A percentile compares a stretch with the other conserved stretches of the same genome.
Evolutionary conservation across 805 yeast species (phyloP).

Genomic region (Metschnikowia corniflorae): DNA sequence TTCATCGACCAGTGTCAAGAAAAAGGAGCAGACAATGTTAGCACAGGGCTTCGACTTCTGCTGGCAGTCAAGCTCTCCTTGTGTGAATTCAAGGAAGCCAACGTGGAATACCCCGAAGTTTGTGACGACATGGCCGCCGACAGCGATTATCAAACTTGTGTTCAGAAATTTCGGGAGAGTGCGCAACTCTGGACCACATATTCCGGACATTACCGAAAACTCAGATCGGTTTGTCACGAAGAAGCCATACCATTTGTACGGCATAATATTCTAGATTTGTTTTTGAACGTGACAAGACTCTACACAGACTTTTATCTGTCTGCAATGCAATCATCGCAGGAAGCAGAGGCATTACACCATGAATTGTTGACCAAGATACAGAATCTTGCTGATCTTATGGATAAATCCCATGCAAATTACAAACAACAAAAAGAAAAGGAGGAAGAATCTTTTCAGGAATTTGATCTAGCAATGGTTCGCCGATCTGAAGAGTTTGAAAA

Average conservation of each 20-base stretch:
- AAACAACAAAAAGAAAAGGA: neutral
- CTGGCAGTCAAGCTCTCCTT: slow-evolving; percentile 48
- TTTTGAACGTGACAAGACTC: slow-evolving; percentile 42
- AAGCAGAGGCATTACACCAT: slow-evolving; percentile 5
- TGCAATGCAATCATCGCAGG: slow-evolving; percentile 3
- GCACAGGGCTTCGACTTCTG: slow-evolving; percentile 28
- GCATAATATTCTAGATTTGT: slow-evolving; percentile 45
- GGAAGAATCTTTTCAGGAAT: slow-evolving; percentile 5
- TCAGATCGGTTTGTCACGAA: slow-evolving; percentile 52
- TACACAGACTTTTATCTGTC: slow-evolving; percentile 14
- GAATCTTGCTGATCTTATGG: slow-evolving; percentile 4
- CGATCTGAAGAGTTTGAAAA: slow-evolving; percentile 1
- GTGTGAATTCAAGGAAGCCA: slow-evolving; percentile 53
- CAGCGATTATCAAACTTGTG: slow-evolving; percentile 32
- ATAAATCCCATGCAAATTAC: neutral
- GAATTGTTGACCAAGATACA: slow-evolving; percentile 4
- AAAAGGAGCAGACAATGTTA: slow-evolving; percentile 37
- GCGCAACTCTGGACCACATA: slow-evolving; percentile 74
- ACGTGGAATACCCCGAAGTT: slow-evolving; percentile 30
- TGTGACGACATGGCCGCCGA: slow-evolving; percentile 20
- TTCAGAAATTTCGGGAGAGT: slow-evolving; percentile 36
- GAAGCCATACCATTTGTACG: slow-evolving; percentile 51
- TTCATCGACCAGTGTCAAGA: slow-evolving; percentile 41
- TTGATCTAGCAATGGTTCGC: slow-evolving; percentile 3
- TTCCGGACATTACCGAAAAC: slow-evolving; percentile 58